Conservation (phyloP, 108 stramenopile genomes). For the Mayamaea pseudoterrestris region DNA sequence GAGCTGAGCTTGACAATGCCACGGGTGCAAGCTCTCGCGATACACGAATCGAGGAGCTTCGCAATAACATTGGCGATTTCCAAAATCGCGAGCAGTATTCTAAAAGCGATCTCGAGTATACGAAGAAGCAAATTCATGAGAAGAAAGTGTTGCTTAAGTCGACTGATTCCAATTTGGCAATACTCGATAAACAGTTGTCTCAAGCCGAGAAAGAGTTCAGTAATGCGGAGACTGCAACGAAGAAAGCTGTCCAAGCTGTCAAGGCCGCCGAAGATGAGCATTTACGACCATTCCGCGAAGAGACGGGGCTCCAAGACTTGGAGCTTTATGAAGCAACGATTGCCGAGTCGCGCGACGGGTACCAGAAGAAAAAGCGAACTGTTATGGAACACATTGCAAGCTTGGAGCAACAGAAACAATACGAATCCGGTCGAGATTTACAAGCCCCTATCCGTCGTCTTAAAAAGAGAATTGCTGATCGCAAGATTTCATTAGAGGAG, state of each 20-base stretch:
- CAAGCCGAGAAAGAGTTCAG: slow-evolving; percentile 32
- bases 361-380: slow-evolving; percentile 50
- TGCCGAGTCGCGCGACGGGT: slow-evolving; percentile 67
- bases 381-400: slow-evolving; percentile 65
- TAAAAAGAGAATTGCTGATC: slow-evolving; percentile 32
- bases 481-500: slow-evolving; percentile 37
- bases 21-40: slow-evolving; percentile 27
- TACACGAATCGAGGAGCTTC: slow-evolving; percentile 53
- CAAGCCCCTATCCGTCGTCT: slow-evolving; percentile 17
- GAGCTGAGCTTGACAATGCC: slow-evolving; percentile 42
- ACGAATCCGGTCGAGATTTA: slow-evolving; percentile 38
- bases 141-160: slow-evolving; percentile 47
- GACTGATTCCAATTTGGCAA: slow-evolving; percentile 28
- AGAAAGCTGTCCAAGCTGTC: slow-evolving; percentile 30
- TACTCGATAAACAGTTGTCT: slow-evolving; percentile 30
- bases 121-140: slow-evolving; percentile 57
- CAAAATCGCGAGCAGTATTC: slow-evolving; percentile 59
- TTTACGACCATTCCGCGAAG: slow-evolving; percentile 63
- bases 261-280: slow-evolving; percentile 70
- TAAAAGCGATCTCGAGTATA: slow-evolving; percentile 66
- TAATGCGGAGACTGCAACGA: slow-evolving; percentile 20
- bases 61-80: slow-evolving; percentile 54
- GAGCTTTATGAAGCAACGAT: slow-evolving; percentile 78
- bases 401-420: slow-evolving; percentile 45
- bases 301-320: slow-evolving; percentile 70